phyloP scores from a whole-genome alignment of 202 grass and related monocot genomes.

The Carex arenaria region DNA sequence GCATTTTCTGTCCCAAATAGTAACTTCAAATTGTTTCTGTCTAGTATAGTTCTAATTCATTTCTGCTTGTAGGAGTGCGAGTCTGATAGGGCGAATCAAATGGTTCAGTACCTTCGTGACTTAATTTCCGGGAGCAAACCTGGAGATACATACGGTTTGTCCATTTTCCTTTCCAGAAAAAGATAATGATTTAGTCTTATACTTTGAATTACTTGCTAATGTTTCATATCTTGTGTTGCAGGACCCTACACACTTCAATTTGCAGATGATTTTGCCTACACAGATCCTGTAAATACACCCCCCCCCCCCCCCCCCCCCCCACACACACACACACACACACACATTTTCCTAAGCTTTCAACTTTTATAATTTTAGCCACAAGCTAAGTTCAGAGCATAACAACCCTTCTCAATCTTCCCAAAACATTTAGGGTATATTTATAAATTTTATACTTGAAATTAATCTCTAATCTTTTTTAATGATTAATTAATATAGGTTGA shows the following conservation, averaged over 20 bases:
- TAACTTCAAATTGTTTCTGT: not conserved
- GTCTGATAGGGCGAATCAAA: slow-evolving; percentile 64
- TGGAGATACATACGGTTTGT: slow-evolving; percentile 61
- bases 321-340: too few species aligned
- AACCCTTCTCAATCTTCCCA: not conserved
- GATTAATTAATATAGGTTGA: slow-evolving; percentile 48
- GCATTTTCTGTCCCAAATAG: not conserved
- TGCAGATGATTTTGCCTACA: slow-evolving; percentile 89
- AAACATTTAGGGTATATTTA: not conserved
- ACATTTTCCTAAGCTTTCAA: not conserved
- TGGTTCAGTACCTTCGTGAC: slow-evolving; percentile 71
- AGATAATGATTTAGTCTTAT: not conserved
- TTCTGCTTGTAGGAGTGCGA: slow-evolving; percentile 51
- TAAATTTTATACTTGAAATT: not conserved
- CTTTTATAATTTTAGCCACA: not conserved
- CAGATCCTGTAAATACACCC: slow-evolving; percentile 59
- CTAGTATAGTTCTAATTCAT: not conserved
- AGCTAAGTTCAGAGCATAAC: too few species aligned
- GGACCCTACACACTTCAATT: slow-evolving; percentile 66
- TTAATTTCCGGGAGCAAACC: slow-evolving; percentile 47
- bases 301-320: not conserved
- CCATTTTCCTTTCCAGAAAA: not conserved
- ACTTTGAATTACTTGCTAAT: slow-evolving; percentile 13
- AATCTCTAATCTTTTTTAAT: not conserved
- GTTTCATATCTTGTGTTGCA: slow-evolving; percentile 29